Conservation (phyloP, 1,284 basidiomycete species). For the Ustilago crameri region DNA sequence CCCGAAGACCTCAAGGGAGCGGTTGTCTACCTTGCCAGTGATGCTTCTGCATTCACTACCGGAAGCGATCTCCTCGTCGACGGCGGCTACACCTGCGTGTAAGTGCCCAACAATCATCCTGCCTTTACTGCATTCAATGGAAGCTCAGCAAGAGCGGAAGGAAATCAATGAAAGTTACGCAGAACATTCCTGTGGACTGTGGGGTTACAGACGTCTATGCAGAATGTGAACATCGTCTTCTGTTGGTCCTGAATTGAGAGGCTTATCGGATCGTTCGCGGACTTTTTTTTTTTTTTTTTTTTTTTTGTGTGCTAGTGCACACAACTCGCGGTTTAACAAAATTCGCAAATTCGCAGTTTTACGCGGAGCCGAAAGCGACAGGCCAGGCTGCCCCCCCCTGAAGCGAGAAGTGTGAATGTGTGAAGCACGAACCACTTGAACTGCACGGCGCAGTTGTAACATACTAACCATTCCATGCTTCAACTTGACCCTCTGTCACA, state of each 20-base stretch:
- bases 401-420: background rate
- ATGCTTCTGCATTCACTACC: conserved; percentile 86
- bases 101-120: background rate
- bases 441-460: conserved; percentile 2
- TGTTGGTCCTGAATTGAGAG: too few relatives aligned
- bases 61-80: conserved; percentile 85
- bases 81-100: conserved; percentile 76
- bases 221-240: too few relatives aligned
- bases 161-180: too few relatives aligned
- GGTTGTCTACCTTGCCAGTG: conserved; percentile 83
- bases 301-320: too few relatives aligned
- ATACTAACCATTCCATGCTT: background rate
- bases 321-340: too few relatives aligned
- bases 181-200: too few relatives aligned
- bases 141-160: too few relatives aligned
- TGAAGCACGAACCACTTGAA: conserved; percentile 28
- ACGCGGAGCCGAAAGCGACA: conserved; percentile 27
- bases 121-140: too few relatives aligned
- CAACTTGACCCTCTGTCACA: background rate
- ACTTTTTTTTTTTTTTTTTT: too few relatives aligned
- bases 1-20: conserved; percentile 74
- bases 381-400: conserved; percentile 4
- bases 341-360: background rate
- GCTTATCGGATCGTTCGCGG: too few relatives aligned
- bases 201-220: too few relatives aligned